Percentiles rank a stretch among this genome's conserved stretches.
These are phyloP conservation scores for Penicillium sp. DNA, from an alignment of 2,329 filamentous ascomycete species.

Conservation along the genomic window DNA sequence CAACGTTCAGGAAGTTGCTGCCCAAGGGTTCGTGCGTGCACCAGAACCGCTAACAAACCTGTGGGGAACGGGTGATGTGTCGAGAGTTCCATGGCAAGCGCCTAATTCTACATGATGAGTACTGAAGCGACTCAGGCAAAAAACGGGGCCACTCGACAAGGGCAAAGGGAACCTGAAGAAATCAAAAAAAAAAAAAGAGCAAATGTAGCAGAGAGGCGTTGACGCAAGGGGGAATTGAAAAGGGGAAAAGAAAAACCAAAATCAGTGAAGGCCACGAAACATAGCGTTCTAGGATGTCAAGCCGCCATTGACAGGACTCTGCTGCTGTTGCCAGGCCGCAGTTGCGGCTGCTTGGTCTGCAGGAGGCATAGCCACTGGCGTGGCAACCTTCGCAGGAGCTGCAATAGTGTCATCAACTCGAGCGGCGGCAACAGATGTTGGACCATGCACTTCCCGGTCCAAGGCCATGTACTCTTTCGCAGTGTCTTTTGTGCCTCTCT, in stretches of 20 bases:
- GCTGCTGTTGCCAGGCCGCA: constrained; percentile 29
- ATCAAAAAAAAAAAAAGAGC: constrained; percentile 2
- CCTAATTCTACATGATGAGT: constrained; percentile 18
- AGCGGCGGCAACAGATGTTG: constrained; percentile 33
- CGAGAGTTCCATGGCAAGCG: constrained; percentile 5
- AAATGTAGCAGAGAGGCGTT: background rate
- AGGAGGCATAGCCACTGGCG: constrained; percentile 3
- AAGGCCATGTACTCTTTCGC: constrained; percentile 81
- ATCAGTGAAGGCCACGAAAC: background rate
- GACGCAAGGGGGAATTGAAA: constrained; percentile 9
- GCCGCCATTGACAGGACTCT: constrained; percentile 25
- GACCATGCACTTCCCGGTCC: constrained; percentile 80
- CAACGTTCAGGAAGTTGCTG: constrained; percentile 6
- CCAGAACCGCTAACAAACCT: constrained; percentile 24
- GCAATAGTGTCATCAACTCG: constrained; percentile 24
- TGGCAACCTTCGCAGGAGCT: constrained; percentile 6
- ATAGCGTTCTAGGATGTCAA: constrained; percentile 10
- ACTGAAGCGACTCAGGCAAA: constrained; percentile 16
- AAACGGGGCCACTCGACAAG: constrained; percentile 4
- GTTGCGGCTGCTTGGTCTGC: constrained; percentile 16
- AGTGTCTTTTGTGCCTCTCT: constrained; percentile 72
- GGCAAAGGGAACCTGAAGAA: constrained; percentile 3
- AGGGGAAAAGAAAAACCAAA: constrained; percentile 8
- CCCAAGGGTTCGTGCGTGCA: constrained; percentile 5
- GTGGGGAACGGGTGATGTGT: constrained; percentile 13